Evolutionary conservation across 345 rosid genomes (phyloP), one percentile per base, ranked within the genome.

Genomic region (Chamaenerion angustifolium): DNA sequence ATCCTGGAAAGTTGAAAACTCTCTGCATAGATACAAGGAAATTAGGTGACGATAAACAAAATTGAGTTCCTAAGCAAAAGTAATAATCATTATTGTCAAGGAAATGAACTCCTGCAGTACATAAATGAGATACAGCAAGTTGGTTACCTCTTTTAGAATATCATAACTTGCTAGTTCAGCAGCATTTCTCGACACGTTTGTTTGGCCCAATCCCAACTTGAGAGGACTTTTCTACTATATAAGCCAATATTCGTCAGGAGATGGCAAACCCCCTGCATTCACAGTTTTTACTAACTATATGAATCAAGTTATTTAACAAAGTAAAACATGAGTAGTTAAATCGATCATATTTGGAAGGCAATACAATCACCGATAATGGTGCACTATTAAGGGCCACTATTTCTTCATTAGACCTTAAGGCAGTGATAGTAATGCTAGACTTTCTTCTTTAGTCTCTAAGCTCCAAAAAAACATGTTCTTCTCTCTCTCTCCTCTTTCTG

Each of bases 161-260:
- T 92, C 98, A 72, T 92, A 92, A 67, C 96, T 87, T 55, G 98
- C 98, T 40, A 92, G 75, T 66, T 92, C 96, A 59, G 98, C 98
- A 62, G 98, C 98, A 65, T 92, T 92, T 58, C 98, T 63, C 50
- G 95, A 95, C 56, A 92, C 75, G n/a, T n/a, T n/a, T n/a, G 49
- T 92, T 92, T 40, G 98, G 96, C 14, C 98, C 98, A 64, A 90
- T 82, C 37, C 98, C 77, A 66, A 58, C 72, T 70, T 43, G 92
- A 73, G 58, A 78, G 69, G n/a, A 70, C 76, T 62, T 87, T 85
- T 62, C 75, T 84, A 59, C 87, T 62, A 63, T 92, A 92, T 45
- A 50, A 62, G 61, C 77, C 82, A 56, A 87, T 72, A 64, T 74
- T 78, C 54, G 82, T 72, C 69, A 84, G 72, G 61, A 92, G 93